Base-by-base conservation (phyloP, 495 filamentous ascomycete species). In the Podospora appendiculata region DNA sequence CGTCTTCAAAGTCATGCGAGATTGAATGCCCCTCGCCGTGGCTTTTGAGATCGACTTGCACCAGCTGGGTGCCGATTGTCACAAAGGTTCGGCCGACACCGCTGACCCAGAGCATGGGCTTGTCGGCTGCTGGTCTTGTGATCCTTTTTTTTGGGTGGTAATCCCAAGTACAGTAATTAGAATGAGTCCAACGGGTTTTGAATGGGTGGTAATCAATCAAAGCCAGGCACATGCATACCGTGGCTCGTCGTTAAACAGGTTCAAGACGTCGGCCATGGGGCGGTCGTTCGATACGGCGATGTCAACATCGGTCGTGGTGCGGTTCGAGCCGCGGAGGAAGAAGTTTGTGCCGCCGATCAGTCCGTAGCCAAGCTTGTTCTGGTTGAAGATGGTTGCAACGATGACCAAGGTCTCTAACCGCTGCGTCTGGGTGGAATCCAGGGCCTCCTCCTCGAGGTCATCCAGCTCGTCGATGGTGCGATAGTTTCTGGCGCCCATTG, bases 311-410 rank as follows among this genome's bases (percentile, higher is more conserved):
- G 43, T n/a, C 8, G 51, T 53, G 9, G 51, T 48, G 0, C 51
- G 51, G 32, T 41, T 38, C 2, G 51, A 53, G 1, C 51, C 51
- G 10, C 51, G 51, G 6, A 53, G n/a, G 17, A 25, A 53, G 9
- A 53, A 53, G 51, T 53, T 53, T 32, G 39, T 42, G 39, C 51
- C 51, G 7, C 51, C 51, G 32, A 53, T 48, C 11, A 53, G 2
- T 1, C 38, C 51, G 33, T 53, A 53, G 1, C 19, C 14, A 6
- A 53, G 16, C n/a, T 38, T 6, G n/a, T 35, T 8, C 6, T 9
- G 3, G 40, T 48, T 35, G 32, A 53, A 53, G 14, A 53, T 38
- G 45, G 13, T 25, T n/a, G 44, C 51, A n/a, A 48, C 18, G n/a
- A 48, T 13, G 11, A 42, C 13, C 2, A 53, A 25, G 2, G 44